These are phyloP conservation scores for Paramecium pentaurelia DNA, from an alignment of 73 alveolate genomes.

Conservation along the genomic window DNA sequence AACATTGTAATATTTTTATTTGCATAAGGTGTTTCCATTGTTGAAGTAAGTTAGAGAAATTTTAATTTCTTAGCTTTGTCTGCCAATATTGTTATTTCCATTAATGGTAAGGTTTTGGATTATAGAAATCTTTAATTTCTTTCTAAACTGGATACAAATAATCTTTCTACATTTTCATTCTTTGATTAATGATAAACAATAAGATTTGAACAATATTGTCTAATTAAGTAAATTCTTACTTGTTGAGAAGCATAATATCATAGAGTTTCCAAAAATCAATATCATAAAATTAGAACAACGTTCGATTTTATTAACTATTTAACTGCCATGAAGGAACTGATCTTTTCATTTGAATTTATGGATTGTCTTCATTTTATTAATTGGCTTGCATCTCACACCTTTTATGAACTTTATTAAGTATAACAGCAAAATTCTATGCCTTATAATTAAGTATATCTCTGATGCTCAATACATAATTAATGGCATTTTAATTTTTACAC, in stretches of 20 bases:
- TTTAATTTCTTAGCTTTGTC: neutral
- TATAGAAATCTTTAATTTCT: neutral
- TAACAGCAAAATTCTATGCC: slow-evolving; percentile 22
- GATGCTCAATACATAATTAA: neutral
- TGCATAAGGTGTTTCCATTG: slow-evolving; percentile 19
- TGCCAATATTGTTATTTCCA: neutral
- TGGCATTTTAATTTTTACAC: slow-evolving; percentile 5
- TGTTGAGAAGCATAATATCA: neutral
- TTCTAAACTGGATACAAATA: neutral
- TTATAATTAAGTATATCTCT: neutral
- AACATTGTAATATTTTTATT: slow-evolving; percentile 26
- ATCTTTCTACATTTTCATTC: neutral
- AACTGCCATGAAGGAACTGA: neutral
- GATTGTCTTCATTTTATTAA: neutral
- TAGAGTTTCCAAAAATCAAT: slow-evolving; percentile 15
- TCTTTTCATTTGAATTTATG: neutral
- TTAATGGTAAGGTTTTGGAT: neutral
- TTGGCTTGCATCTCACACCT: neutral
- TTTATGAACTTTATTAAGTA: neutral
- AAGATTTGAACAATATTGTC: neutral
- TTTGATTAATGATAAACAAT: slow-evolving; percentile 24
- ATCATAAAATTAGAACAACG: slow-evolving; percentile 1
- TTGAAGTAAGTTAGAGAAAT: neutral
- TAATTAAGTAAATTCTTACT: neutral
- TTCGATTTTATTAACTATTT: neutral